phyloP scores from a whole-genome alignment of 176 grass and related monocot genomes.

The Eragrostis curvula region DNA sequence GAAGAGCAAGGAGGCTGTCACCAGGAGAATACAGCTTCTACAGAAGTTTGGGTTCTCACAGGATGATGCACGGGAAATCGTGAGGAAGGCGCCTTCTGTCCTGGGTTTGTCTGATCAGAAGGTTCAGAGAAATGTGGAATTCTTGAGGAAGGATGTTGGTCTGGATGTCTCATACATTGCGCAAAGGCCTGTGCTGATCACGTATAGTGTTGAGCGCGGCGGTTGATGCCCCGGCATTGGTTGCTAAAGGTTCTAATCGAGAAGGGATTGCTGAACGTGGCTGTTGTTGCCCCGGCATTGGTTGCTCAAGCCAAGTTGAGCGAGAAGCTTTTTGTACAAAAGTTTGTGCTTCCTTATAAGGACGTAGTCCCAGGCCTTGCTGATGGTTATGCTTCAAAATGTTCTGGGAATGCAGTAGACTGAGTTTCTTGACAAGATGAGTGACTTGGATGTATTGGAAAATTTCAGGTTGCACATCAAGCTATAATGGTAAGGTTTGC shows the following conservation, averaged over 20 bases:
- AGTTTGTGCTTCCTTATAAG: constrained; percentile 40
- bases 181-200: constrained; percentile 27
- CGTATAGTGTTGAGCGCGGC: constrained; percentile 50
- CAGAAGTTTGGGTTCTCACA: background rate
- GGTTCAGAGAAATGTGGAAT: background rate
- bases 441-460: background rate
- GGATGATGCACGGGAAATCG: background rate
- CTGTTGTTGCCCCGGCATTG: background rate
- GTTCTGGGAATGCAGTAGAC: background rate
- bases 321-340: constrained; percentile 46
- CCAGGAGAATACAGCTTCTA: background rate
- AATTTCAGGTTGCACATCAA: background rate
- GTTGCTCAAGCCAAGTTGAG: background rate
- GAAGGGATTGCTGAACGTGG: constrained; percentile 15
- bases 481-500: too few relatives aligned
- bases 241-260: constrained; percentile 40
- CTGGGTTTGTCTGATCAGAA: background rate
- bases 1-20: background rate
- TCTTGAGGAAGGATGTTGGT: constrained; percentile 35
- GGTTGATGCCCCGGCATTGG: constrained; percentile 42
- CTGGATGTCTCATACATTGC: constrained; percentile 31
- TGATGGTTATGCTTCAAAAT: constrained; percentile 11
- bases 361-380: constrained; percentile 18
- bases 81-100: background rate
- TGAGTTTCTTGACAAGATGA: background rate